Percentiles rank a stretch among this genome's conserved stretches.
phyloP scores from a whole-genome alignment of 169 alveolate genomes.

The Babesia bigemina region DNA sequence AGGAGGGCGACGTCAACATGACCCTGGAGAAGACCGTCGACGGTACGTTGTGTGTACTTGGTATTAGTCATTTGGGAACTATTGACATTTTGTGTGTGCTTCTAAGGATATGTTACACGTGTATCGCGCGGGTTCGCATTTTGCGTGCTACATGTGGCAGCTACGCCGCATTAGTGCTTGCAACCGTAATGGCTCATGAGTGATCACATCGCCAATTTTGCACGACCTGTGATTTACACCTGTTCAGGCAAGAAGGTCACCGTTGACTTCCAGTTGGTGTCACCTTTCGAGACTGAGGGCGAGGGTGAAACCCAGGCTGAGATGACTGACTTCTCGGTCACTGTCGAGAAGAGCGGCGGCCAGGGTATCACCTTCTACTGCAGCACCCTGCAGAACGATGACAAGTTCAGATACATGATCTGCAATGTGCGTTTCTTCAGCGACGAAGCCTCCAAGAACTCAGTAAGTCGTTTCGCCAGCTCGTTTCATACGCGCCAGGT shows the following conservation, averaged over 20 bases:
- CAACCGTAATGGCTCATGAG: too few relatives aligned
- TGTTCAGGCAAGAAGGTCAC: slow-evolving; percentile 67
- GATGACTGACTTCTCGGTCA: slow-evolving; percentile 87
- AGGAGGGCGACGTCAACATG: slow-evolving; percentile 84
- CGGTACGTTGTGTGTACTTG: slow-evolving; percentile 58
- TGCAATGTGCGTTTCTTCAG: slow-evolving; percentile 80
- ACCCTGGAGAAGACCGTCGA: slow-evolving; percentile 78
- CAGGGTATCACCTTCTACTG: slow-evolving; percentile 85
- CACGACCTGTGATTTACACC: neutral
- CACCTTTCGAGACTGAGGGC: slow-evolving; percentile 85
- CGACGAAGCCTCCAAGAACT: slow-evolving; percentile 80
- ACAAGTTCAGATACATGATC: slow-evolving; percentile 81
- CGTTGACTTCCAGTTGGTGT: slow-evolving; percentile 82
- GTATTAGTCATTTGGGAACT: neutral
- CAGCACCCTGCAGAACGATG: slow-evolving; percentile 84
- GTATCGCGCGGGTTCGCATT: too few relatives aligned
- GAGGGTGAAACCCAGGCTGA: slow-evolving; percentile 86
- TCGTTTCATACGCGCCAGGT: slow-evolving; percentile 23
- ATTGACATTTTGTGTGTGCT: neutral
- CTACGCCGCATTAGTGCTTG: too few relatives aligned
- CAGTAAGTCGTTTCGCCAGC: slow-evolving; percentile 56
- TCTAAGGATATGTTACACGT: too few relatives aligned
- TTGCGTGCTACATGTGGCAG: too few relatives aligned
- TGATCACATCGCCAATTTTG: too few relatives aligned
- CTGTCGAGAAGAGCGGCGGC: slow-evolving; percentile 81